Base-by-base conservation (phyloP, 331 rosid species). In the Pyracantha coccinea region DNA sequence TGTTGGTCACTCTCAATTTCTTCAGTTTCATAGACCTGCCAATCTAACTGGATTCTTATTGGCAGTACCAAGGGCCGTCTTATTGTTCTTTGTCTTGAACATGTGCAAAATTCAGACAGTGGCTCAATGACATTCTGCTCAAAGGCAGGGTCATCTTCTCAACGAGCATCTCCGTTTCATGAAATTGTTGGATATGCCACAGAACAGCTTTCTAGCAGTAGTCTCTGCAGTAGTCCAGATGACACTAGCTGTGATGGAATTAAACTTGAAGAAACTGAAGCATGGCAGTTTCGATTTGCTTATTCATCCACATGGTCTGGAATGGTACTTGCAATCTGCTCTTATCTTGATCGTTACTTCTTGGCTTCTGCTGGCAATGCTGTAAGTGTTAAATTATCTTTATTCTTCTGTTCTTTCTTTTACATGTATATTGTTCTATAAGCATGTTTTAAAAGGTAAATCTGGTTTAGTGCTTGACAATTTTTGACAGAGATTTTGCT, bases 321-420 rank as follows among this genome's bases (percentile, higher is more conserved):
- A 81, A 81, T 93, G 85, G 97, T 90, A 15, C 89, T 80, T 67
- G 92, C 96, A n/a, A 85, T 93, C 72, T 93, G 96, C 79, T 90
- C 97, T 72, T 93, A 90, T 81, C 97, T 91, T 83, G 95, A 93
- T 77, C 93, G 89, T 63, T 93, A 88, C 87, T 93, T 93, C 81
- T 81, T 93, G 91, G 98, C 96, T 68, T 88, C 98, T 69, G 87
- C 96, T 77, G 95, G 96, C 68, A 94, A 82, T 87, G 79, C 79
- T 76, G 98, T 94, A 88, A 88, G 96, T 89, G 45, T 60, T 68
- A 17, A 57, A 66, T 13, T 45, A 80, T 62, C 33, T 83, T 20
- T 38, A 15, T 68, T 71, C 27, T 25, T 66, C 6, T 4, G 12
- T 73, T 44, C 65, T 69, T 78, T 72, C 17, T 62, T 25, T 58